Evolutionary conservation across 805 yeast genomes (phyloP).

Genomic region (Osmozyma mogii): DNA sequence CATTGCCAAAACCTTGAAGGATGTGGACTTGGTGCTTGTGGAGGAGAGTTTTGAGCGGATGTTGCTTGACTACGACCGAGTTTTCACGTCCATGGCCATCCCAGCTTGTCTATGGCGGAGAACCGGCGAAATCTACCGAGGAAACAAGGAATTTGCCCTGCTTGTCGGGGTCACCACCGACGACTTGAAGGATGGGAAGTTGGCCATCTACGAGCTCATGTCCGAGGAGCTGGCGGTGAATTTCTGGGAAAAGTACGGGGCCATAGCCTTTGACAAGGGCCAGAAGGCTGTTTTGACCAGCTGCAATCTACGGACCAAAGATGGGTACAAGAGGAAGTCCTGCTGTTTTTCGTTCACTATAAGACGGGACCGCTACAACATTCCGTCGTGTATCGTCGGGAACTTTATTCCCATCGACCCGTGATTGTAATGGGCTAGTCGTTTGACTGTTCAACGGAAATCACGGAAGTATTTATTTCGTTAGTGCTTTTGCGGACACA

Average conservation of each 20-base stretch:
- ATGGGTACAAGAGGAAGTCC: slow-evolving; percentile 69
- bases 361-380: slow-evolving; percentile 84
- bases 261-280: slow-evolving; percentile 91
- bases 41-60: slow-evolving; percentile 93
- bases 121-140: slow-evolving; percentile 92
- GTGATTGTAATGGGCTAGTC: too few species aligned
- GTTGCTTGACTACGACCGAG: slow-evolving; percentile 88
- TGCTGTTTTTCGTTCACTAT: slow-evolving; percentile 95
- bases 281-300: slow-evolving; percentile 93
- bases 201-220: slow-evolving; percentile 91
- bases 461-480: too few species aligned
- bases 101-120: slow-evolving; percentile 98
- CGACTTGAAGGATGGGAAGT: slow-evolving; percentile 83
- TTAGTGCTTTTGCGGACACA: too few species aligned
- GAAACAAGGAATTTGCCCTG: slow-evolving; percentile 93
- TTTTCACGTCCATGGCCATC: slow-evolving; percentile 94
- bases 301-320: slow-evolving; percentile 77
- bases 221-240: slow-evolving; percentile 93
- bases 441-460: too few species aligned
- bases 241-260: slow-evolving; percentile 96
- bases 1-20: slow-evolving; percentile 82
- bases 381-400: slow-evolving; percentile 94
- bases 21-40: slow-evolving; percentile 82
- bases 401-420: slow-evolving; percentile 78
- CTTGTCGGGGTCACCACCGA: slow-evolving; percentile 85